These are phyloP conservation scores for Daedalea quercina DNA, from an alignment of 768 basidiomycete species.

Conservation along the genomic window DNA sequence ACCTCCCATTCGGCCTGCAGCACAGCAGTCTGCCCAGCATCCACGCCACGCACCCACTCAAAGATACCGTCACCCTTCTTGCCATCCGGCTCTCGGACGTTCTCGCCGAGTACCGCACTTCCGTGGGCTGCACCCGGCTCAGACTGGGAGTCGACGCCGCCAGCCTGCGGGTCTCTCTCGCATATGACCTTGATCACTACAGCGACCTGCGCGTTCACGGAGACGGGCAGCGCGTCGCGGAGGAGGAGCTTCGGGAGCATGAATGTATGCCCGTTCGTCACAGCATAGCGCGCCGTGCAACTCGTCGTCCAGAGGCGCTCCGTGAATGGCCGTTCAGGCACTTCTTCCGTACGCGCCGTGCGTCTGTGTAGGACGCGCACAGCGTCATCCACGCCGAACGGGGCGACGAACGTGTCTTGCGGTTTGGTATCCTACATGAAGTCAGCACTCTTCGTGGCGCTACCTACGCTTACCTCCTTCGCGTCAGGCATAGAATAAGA, in stretches of 20 bases:
- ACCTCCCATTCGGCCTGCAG: constrained; percentile 49
- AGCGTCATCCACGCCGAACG: constrained; percentile 34
- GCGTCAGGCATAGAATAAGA: background rate
- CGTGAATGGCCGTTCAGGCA: constrained; percentile 34
- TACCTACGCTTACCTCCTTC: background rate
- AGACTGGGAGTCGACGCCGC: constrained; percentile 26
- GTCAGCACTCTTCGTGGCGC: background rate
- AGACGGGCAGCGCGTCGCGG: constrained; percentile 36
- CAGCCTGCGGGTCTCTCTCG: constrained; percentile 40
- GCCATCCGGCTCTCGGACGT: constrained; percentile 33
- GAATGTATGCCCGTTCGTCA: constrained; percentile 43
- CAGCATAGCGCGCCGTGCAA: constrained; percentile 31
- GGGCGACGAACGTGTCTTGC: background rate
- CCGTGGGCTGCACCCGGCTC: constrained; percentile 11
- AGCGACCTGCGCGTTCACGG: constrained; percentile 13
- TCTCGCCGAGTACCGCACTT: constrained; percentile 23
- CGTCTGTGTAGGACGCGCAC: constrained; percentile 34
- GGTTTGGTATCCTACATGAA: background rate
- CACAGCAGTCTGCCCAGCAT: constrained; percentile 33
- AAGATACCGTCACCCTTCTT: constrained; percentile 47
- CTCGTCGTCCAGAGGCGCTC: constrained; percentile 38
- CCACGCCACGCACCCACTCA: constrained; percentile 46
- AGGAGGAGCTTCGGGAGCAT: constrained; percentile 37
- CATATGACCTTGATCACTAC: constrained; percentile 31
- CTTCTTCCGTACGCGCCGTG: constrained; percentile 29